These are phyloP conservation scores for Ceratobasidium sp. DNA, from an alignment of 1,284 basidiomycete genomes.

Conservation along the genomic window DNA sequence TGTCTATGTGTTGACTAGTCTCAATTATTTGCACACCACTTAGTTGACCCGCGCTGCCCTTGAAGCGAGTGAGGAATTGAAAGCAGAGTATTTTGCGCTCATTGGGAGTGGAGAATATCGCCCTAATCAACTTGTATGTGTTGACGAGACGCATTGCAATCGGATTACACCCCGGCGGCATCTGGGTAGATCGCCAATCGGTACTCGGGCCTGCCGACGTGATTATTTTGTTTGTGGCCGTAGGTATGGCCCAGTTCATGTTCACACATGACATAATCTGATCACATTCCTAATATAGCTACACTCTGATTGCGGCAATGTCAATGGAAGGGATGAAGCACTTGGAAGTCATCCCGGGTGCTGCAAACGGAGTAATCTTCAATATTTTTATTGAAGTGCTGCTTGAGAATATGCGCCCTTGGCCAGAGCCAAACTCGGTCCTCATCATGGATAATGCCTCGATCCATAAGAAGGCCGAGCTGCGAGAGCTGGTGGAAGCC, in stretches of 20 bases:
- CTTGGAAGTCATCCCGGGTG: slow-evolving; percentile 30
- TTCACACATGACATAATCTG: not conserved
- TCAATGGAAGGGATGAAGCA: slow-evolving; percentile 41
- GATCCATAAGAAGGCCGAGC: slow-evolving; percentile 46
- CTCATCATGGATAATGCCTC: slow-evolving; percentile 47
- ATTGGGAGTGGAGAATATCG: too few relatives aligned
- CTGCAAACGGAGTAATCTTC: slow-evolving; percentile 40
- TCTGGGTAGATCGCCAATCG: slow-evolving; percentile 13
- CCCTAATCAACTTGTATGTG: slow-evolving; percentile 42
- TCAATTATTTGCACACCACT: too few relatives aligned
- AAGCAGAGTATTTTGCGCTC: not conserved
- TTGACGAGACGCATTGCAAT: slow-evolving; percentile 43
- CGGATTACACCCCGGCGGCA: slow-evolving; percentile 33
- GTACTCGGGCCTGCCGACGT: not conserved
- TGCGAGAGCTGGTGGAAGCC: slow-evolving; percentile 43
- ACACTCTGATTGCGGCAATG: slow-evolving; percentile 42
- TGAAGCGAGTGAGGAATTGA: not conserved
- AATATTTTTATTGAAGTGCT: slow-evolving; percentile 31
- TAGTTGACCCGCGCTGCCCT: not conserved
- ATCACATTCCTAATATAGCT: slow-evolving; percentile 28
- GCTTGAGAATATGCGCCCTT: slow-evolving; percentile 42
- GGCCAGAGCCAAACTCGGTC: slow-evolving; percentile 45
- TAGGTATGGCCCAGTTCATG: slow-evolving; percentile 24
- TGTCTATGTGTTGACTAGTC: too few relatives aligned
- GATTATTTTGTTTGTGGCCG: slow-evolving; percentile 39